Percentiles rank a stretch among this genome's conserved stretches.
phyloP scores from a whole-genome alignment of 2,329 filamentous ascomycete species.

The Xylaria arbuscula region DNA sequence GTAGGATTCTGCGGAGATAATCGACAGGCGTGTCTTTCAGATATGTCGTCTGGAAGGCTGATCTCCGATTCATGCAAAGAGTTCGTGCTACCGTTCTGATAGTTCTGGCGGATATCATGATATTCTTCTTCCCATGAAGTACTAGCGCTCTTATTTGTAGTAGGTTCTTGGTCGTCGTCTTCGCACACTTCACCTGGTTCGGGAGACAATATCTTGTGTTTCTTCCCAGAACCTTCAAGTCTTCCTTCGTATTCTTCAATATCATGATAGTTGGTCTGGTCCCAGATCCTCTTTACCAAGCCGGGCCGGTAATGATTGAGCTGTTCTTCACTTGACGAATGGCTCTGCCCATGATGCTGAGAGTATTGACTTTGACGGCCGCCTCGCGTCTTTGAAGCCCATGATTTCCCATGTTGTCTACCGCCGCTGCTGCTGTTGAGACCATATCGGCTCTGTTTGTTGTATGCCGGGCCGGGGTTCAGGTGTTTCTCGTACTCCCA shows the following conservation, averaged over 20 bases:
- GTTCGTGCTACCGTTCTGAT: not conserved
- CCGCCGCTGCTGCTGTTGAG: slow-evolving; percentile 18
- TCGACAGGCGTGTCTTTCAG: not conserved
- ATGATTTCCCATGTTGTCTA: slow-evolving; percentile 34
- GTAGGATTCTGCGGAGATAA: slow-evolving; percentile 15
- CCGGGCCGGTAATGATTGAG: slow-evolving; percentile 17
- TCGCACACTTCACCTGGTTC: slow-evolving; percentile 46
- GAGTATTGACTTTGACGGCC: slow-evolving; percentile 14
- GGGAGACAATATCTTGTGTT: slow-evolving; percentile 41
- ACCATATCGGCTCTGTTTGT: slow-evolving; percentile 37
- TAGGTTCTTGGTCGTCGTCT: slow-evolving; percentile 29
- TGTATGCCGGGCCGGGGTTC: slow-evolving; percentile 30
- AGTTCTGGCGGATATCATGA: not conserved
- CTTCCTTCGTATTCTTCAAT: slow-evolving; percentile 13
- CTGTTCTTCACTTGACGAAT: slow-evolving; percentile 14
- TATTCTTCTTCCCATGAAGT: slow-evolving; percentile 26
- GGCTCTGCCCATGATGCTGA: slow-evolving; percentile 24
- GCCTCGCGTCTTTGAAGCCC: slow-evolving; percentile 15
- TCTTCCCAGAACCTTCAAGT: slow-evolving; percentile 30
- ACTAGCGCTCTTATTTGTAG: slow-evolving; percentile 19
- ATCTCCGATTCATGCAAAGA: slow-evolving; percentile 9
- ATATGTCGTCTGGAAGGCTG: not conserved
- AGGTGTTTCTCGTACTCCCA: slow-evolving; percentile 40
- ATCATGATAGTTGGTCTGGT: slow-evolving; percentile 23
- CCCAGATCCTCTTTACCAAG: slow-evolving; percentile 42